phyloP scores from a whole-genome alignment of 305 asterid species.

The Solanum hybrid region DNA sequence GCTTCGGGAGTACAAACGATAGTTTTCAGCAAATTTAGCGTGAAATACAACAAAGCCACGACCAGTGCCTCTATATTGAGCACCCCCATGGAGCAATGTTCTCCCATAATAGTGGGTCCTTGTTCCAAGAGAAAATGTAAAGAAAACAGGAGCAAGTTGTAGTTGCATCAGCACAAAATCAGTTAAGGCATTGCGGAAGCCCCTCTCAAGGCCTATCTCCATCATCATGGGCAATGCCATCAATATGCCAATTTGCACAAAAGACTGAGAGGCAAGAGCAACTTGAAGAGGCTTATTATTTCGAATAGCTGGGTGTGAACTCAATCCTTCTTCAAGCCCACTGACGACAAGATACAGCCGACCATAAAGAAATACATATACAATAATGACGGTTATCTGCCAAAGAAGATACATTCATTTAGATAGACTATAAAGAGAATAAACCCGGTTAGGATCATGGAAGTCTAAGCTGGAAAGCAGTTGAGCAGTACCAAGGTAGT shows the following conservation, averaged over 20 bases:
- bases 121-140: conserved; percentile 93
- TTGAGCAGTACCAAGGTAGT: conserved; percentile 62
- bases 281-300: conserved; percentile 95
- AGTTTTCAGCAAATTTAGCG: conserved; percentile 89
- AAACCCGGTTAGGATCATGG: neutral
- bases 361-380: conserved; percentile 86
- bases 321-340: conserved; percentile 74
- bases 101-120: conserved; percentile 88
- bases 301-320: conserved; percentile 70
- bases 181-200: conserved; percentile 78
- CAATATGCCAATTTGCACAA: conserved; percentile 81
- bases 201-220: conserved; percentile 97
- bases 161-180: conserved; percentile 92
- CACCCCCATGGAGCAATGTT: conserved; percentile 94
- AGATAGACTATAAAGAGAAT: conserved; percentile 11
- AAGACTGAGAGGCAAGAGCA: conserved; percentile 96
- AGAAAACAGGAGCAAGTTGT: conserved; percentile 91
- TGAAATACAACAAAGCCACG: conserved; percentile 97
- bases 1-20: conserved; percentile 78
- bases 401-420: conserved; percentile 13
- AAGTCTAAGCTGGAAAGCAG: neutral
- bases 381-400: conserved; percentile 83
- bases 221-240: conserved; percentile 99
- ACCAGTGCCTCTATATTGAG: conserved; percentile 86
- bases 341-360: conserved; percentile 93